Evolutionary conservation across 2,329 filamentous ascomycete species (phyloP).

Genomic region (Botrytis galanthina): DNA sequence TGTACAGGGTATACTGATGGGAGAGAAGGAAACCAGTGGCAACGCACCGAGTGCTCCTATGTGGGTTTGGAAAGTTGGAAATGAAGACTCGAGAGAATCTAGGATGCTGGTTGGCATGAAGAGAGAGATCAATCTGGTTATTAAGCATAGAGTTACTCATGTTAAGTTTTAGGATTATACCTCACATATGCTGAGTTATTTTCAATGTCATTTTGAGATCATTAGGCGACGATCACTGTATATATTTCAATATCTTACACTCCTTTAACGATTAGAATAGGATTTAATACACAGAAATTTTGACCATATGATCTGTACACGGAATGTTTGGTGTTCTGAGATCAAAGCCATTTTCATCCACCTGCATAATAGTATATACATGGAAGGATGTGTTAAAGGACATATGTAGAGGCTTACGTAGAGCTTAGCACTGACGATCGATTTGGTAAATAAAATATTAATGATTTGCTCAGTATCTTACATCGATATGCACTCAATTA

Average conservation of each 20-base stretch:
- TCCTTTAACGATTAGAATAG: not conserved
- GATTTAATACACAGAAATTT: too few relatives aligned
- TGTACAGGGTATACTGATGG: not conserved
- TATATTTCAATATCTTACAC: not conserved
- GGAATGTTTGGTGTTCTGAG: not conserved
- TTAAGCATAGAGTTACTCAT: not conserved
- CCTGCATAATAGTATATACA: not conserved
- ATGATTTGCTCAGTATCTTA: too few relatives aligned
- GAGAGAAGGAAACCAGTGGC: rapidly evolving
- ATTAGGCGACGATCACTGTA: rapidly evolving
- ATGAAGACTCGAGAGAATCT: not conserved
- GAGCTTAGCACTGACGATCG: too few relatives aligned
- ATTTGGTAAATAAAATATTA: too few relatives aligned
- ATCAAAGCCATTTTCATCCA: rapidly evolving
- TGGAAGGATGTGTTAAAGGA: too few relatives aligned
- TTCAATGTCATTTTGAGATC: not conserved
- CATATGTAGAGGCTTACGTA: too few relatives aligned
- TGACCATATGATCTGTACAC: too few relatives aligned
- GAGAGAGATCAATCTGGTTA: not conserved
- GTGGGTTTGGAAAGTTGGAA: not conserved
- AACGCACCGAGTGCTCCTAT: too few relatives aligned
- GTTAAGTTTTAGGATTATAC: not conserved
- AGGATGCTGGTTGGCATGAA: not conserved
- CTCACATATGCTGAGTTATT: too few relatives aligned
- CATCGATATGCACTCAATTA: too few relatives aligned